These are phyloP conservation scores for Canna indica DNA, from an alignment of 176 grass and related monocot species.

Conservation along the genomic window DNA sequence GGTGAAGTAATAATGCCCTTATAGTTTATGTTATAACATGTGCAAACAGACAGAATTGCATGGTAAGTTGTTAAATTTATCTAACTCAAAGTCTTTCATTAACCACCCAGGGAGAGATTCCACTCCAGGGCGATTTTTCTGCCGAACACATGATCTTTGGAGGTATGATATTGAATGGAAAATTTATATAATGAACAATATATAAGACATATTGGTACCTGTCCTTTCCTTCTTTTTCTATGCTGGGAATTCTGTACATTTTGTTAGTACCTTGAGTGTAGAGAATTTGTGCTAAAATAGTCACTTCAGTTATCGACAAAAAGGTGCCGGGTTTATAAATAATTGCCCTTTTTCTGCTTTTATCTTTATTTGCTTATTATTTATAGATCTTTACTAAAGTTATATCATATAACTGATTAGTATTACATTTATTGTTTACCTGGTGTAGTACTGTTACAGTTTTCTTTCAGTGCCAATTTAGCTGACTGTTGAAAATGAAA, in stretches of 20 bases:
- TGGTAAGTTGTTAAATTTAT: slow-evolving; percentile 8
- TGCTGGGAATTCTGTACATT: background rate
- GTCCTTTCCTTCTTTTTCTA: background rate
- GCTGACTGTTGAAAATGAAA: background rate
- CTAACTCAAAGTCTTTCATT: slow-evolving; percentile 6
- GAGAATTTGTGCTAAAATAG: background rate
- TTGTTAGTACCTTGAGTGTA: background rate
- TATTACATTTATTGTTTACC: background rate
- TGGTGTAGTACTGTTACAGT: background rate
- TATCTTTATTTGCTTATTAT: background rate
- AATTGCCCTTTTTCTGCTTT: background rate
- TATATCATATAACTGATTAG: background rate
- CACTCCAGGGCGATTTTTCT: slow-evolving; percentile 95
- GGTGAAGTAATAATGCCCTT: background rate
- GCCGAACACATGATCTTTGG: slow-evolving; percentile 99
- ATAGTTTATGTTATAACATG: background rate
- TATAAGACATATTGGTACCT: background rate
- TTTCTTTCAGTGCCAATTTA: background rate
- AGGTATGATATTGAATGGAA: slow-evolving; percentile 40
- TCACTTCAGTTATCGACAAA: background rate
- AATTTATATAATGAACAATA: background rate
- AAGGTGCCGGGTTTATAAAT: background rate
- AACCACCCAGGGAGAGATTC: slow-evolving; percentile 73
- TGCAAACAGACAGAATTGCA: background rate
- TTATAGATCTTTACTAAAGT: background rate